Conservation (phyloP, 169 alveolate species). For the Ichthyophthirius multifiliis region DNA sequence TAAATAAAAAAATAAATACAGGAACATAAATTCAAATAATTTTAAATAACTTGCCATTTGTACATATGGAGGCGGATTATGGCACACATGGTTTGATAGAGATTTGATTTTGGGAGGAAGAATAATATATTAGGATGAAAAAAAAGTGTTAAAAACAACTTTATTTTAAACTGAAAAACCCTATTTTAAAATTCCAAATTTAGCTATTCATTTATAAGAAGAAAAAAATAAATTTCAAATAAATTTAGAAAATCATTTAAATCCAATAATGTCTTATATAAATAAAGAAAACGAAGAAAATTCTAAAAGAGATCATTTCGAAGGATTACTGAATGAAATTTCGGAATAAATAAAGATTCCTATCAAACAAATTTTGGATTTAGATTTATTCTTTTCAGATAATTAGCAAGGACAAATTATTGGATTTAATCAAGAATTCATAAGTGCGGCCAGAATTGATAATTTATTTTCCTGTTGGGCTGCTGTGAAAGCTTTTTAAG, state of each 20-base stretch:
- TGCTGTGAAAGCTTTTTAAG: conserved; percentile 81
- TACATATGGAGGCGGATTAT: conserved; percentile 96
- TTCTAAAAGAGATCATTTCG: conserved; percentile 34
- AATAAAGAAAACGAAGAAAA: not conserved
- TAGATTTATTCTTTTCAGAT: conserved; percentile 93
- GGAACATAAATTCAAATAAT: too few relatives aligned
- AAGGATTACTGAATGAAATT: conserved; percentile 45
- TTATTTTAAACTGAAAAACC: conserved; percentile 88
- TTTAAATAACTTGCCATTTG: conserved; percentile 86
- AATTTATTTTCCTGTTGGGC: conserved; percentile 89
- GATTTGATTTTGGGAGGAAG: conserved; percentile 96
- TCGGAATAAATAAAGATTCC: conserved; percentile 38
- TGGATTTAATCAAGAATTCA: conserved; percentile 94
- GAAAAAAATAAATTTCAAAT: conserved; percentile 68
- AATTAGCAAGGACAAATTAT: conserved; percentile 84
- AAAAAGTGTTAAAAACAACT: conserved; percentile 70
- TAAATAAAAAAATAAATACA: not conserved
- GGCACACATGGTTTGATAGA: conserved; percentile 99
- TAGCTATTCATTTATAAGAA: conserved; percentile 93
- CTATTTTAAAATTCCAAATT: conserved; percentile 90
- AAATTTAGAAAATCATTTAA: conserved; percentile 26
- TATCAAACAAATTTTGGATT: conserved; percentile 64
- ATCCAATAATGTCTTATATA: conserved; percentile 45
- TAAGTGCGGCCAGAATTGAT: conserved; percentile 94
- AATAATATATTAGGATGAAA: conserved; percentile 84